A percentile compares a stretch with the other conserved stretches of the same genome.
Conservation (phyloP, 495 filamentous ascomycete species). For the Daldinia caldariorum region DNA sequence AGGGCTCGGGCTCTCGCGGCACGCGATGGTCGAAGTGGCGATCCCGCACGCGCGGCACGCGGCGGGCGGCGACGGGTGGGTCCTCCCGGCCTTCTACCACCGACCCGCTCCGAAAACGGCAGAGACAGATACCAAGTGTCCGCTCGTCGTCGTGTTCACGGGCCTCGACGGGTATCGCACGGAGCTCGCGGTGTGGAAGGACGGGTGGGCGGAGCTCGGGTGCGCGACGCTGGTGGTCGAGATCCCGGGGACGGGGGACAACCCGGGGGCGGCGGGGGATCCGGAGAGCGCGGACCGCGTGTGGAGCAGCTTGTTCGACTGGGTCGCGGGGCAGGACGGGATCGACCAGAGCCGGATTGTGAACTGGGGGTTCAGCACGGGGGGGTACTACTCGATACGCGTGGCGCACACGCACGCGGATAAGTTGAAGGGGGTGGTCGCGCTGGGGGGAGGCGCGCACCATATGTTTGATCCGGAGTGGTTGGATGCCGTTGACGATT, state of each 20-base stretch:
- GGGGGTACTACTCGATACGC: constrained; percentile 76
- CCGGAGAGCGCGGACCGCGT: constrained; percentile 58
- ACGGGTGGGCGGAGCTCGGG: constrained; percentile 65
- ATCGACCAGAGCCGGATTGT: constrained; percentile 67
- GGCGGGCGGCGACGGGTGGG: constrained; percentile 54
- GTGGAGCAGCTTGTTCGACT: constrained; percentile 72
- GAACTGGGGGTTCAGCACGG: constrained; percentile 75
- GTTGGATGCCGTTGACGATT: constrained; percentile 68
- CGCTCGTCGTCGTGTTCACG: constrained; percentile 72
- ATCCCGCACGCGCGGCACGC: constrained; percentile 66
- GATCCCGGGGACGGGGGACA: constrained; percentile 80
- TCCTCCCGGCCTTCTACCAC: constrained; percentile 69
- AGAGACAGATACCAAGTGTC: constrained; percentile 39
- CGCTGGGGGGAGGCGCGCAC: constrained; percentile 72
- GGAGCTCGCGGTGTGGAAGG: constrained; percentile 71
- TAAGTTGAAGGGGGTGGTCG: constrained; percentile 65
- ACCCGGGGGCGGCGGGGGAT: constrained; percentile 63
- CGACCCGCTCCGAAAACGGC: constrained; percentile 51
- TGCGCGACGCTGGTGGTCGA: constrained; percentile 69
- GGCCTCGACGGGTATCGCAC: constrained; percentile 79
- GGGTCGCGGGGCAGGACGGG: constrained; percentile 58
- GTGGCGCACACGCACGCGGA: constrained; percentile 72
- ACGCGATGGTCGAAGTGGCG: constrained; percentile 62
- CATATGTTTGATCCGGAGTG: constrained; percentile 71
- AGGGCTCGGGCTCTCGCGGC: constrained; percentile 7